Evolutionary conservation across 129 eudicot species (phyloP).

Genomic region (Helianthus annuus): DNA sequence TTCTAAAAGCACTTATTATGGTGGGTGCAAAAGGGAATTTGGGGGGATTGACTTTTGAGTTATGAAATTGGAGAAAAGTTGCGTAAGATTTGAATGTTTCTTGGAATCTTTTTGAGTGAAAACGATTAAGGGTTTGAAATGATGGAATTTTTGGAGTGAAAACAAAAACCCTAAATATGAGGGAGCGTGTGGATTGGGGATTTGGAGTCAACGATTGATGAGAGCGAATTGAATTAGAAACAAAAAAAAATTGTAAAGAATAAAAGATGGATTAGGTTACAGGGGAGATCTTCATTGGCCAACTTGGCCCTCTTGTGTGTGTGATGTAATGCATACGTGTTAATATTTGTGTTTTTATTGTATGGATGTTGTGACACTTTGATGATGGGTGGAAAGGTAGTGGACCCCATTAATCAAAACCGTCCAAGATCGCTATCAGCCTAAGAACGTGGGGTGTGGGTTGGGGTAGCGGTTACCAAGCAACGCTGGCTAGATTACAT

Average conservation of each 20-base stretch:
- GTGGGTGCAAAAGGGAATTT: constrained; percentile 11
- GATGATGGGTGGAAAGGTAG: no score
- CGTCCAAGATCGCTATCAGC: no score
- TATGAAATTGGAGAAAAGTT: background rate
- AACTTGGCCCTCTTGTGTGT: constrained; percentile 4
- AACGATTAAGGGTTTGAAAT: constrained; percentile 24
- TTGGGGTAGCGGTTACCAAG: no score
- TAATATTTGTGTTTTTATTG: no score
- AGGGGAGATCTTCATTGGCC: constrained; percentile 13
- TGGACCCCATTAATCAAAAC: no score
- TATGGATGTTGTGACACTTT: no score
- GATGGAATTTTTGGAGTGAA: constrained; percentile 3
- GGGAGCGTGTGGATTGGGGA: constrained; percentile 10
- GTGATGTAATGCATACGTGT: background rate
- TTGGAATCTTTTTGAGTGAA: constrained; percentile 2
- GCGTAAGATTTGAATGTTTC: constrained; percentile 34
- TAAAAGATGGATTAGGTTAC: constrained; percentile 12
- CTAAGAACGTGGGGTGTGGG: no score
- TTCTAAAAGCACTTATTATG: background rate
- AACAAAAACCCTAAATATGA: constrained; percentile 2
- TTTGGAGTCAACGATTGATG: constrained; percentile 21
- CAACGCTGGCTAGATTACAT: no score
- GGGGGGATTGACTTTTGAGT: constrained; percentile 24
- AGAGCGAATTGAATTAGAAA: background rate
- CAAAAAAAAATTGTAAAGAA: background rate